Evolutionary conservation across 108 stramenopile genomes (phyloP), one percentile per base, ranked within the genome.

Genomic region (Schizochytrium sp.): DNA sequence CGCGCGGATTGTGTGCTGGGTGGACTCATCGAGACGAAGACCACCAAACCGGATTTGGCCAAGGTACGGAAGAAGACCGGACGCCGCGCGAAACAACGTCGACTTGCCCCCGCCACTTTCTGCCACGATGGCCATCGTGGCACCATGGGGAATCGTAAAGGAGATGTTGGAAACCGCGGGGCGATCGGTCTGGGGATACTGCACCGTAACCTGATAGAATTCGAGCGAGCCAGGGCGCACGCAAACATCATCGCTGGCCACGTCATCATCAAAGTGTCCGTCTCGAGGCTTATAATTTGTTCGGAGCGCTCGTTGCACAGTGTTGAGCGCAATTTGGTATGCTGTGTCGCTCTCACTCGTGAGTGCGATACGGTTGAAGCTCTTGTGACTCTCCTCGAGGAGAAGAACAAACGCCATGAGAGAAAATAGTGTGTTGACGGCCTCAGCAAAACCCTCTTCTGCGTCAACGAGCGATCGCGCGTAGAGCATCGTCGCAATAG

Each of bases 121-220:
- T 0, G 98, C 98, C 48, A 98, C 97, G 5, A 99, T 88, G 5
- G 98, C 99, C 60, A 98, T 93, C 4, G 95, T 95, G 58, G 92
- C 91, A 0, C 99, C 99, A 12, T 95, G 92, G 57, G 87, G 87
- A 34, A 99, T 95, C 3, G 88, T 88, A 45, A 98, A 88, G 60
- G 93, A 91, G 60, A 97, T 72, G 57, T 93, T 88, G 72, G 92
- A 88, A 72, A 97, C 89, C 10, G 96, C 96, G 10, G 60, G 83
- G 44, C 90, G 87, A 55, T 96, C 91, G 14, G 98, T 96, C 88
- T 98, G 90, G 5, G 98, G 96, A 90, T 99, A 99, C 25, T 94
- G 88, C 92, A 99, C 99, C 4, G 88, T 76, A 5, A 99, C 95
- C 76, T 95, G 87, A 58, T 92, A 60, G 63, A 96, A 94, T 12